Evolutionary conservation across 2,329 filamentous ascomycete species (phyloP).

Genomic region (Pseudocercospora crystallina): DNA sequence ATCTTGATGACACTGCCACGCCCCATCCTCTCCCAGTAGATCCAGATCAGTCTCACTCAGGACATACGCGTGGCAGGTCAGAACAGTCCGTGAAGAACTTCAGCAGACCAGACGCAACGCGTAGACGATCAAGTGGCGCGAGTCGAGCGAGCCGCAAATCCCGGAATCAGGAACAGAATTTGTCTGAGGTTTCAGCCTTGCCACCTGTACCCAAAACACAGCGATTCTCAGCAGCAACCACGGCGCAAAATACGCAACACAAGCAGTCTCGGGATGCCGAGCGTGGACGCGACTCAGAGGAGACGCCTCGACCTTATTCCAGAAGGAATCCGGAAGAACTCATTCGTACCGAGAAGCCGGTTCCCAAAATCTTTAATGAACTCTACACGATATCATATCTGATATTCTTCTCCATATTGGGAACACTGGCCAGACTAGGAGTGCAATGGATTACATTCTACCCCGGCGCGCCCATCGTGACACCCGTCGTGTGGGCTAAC

Average conservation of each 20-base stretch:
- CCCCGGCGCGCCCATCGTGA: constrained; percentile 71
- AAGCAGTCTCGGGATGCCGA: constrained; percentile 8
- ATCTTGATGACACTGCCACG: constrained; percentile 21
- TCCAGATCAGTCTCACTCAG: constrained; percentile 11
- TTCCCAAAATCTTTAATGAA: constrained; percentile 36
- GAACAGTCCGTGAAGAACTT: constrained; percentile 20
- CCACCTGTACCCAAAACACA: constrained; percentile 20
- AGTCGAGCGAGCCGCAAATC: neutral
- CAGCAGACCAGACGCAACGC: constrained; percentile 15
- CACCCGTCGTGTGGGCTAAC: constrained; percentile 82
- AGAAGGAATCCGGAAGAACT: constrained; percentile 19
- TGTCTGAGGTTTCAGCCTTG: constrained; percentile 15
- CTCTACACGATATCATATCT: constrained; percentile 74
- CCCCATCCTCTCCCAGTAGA: constrained; percentile 17
- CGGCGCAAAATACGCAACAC: constrained; percentile 11
- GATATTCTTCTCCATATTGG: constrained; percentile 79
- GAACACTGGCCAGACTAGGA: constrained; percentile 79
- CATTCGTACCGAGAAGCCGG: constrained; percentile 1
- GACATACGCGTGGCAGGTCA: constrained; percentile 15
- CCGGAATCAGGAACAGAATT: constrained; percentile 8
- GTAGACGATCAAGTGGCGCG: too few relatives aligned
- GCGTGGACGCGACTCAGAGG: constrained; percentile 3
- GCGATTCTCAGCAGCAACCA: constrained; percentile 18
- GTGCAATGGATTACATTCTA: constrained; percentile 78
- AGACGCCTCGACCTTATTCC: constrained; percentile 12